Percentiles rank a stretch among this genome's conserved stretches.
Evolutionary conservation across 2,329 filamentous ascomycete species (phyloP).

Genomic region (Scedosporium boydii): DNA sequence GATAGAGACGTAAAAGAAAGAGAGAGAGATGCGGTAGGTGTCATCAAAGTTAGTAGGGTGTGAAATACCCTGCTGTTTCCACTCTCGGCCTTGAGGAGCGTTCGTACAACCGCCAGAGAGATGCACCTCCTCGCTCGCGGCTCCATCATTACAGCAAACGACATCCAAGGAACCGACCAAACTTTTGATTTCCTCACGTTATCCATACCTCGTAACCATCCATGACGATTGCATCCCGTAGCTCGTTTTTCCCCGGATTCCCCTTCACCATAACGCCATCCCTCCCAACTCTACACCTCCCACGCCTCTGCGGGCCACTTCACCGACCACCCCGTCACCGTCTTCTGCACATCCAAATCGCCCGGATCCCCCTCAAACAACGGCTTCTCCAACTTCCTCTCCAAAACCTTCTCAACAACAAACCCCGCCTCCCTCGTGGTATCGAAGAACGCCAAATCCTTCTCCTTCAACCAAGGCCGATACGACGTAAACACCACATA

Average conservation of each 20-base stretch:
- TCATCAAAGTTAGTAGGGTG: background rate
- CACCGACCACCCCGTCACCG: constrained; percentile 70
- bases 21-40: too few species aligned
- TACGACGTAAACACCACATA: constrained; percentile 94
- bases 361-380: constrained; percentile 87
- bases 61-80: background rate
- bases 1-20: background rate
- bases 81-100: too few species aligned
- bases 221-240: too few species aligned
- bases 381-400: constrained; percentile 73
- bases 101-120: too few species aligned
- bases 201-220: too few species aligned
- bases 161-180: too few species aligned
- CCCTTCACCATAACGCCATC: background rate
- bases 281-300: background rate
- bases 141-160: too few species aligned
- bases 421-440: constrained; percentile 60
- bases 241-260: too few species aligned
- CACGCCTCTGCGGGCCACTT: constrained; percentile 45
- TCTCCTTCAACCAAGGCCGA: constrained; percentile 77
- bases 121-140: too few species aligned
- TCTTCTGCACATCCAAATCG: constrained; percentile 70
- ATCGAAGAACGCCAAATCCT: constrained; percentile 82
- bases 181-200: too few species aligned
- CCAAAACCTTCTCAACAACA: constrained; percentile 67